Evolutionary conservation across 495 filamentous ascomycete species (phyloP), one percentile per base, ranked within the genome.

Genomic region (Evernia prunastri): DNA sequence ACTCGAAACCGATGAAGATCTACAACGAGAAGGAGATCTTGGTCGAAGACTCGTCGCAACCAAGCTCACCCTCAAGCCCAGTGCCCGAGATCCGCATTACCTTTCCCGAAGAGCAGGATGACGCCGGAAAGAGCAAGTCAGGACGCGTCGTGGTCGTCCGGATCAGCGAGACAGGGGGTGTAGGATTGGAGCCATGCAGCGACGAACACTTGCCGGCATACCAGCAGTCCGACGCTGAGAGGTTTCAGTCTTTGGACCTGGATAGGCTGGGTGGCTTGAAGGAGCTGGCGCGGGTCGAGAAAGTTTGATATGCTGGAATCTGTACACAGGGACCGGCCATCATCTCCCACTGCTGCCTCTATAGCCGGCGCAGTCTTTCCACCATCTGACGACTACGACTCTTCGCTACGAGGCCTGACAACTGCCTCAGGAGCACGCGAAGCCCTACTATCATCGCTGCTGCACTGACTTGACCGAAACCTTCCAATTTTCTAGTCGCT

Each of bases 41-140:
- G 65, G 81, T 84, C 60, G 83, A 95, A 68, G 84, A 94, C 65
- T 81, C 85, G 51, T 87, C 87, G 73, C 88, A 89, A 29, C 81
- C 81, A 54, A 86, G 83, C 49, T 89, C 90, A 20, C 90, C 92
- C 35, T 75, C 86, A 54, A 92, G 89, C 63, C 90, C 90, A n/a
- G 84, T 97, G 17, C 94, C 94, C 15, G 91, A 97, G 76, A 98
- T 98, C 71, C 90, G 92, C 74, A 96, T 98, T 72, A 98, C 94
- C 0, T 97, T 98, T 78, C 94, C 94, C 18, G 94, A 98, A 68
- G 93, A 97, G 81, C 84, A 89, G 59, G 93, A 92, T 69, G 89
- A 96, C 68, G 84, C 86, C 43, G 95, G 95, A 61, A 89, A 88
- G 73, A 83, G 83, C 64, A 89, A 88, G 78, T 92, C 88, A 57